Conservation (phyloP, 805 yeast species). For the Saturnispora mendoncae region DNA sequence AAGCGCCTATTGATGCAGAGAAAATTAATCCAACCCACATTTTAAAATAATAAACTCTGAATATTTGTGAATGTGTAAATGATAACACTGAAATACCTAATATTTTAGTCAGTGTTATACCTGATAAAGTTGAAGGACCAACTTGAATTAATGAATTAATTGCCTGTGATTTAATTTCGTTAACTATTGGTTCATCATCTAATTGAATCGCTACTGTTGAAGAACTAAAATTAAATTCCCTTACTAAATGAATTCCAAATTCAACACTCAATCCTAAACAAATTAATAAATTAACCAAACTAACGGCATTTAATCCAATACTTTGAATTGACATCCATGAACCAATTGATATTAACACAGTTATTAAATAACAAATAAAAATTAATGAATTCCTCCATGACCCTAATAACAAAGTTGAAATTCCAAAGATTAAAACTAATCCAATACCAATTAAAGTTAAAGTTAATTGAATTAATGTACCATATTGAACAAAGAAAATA, state of each 20-base stretch:
- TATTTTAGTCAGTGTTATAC: slow-evolving; percentile 81
- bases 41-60: slow-evolving; percentile 84
- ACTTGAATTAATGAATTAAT: slow-evolving; percentile 60
- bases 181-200: not conserved
- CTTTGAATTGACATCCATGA: slow-evolving; percentile 72
- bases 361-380: slow-evolving; percentile 47
- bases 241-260: slow-evolving; percentile 79
- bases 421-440: slow-evolving; percentile 36
- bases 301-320: slow-evolving; percentile 78
- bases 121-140: slow-evolving; percentile 88
- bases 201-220: slow-evolving; percentile 9
- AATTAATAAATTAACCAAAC: slow-evolving; percentile 82
- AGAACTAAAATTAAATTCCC: slow-evolving; percentile 49
- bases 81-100: slow-evolving; percentile 84
- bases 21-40: slow-evolving; percentile 85
- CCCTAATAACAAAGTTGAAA: slow-evolving; percentile 56
- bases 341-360: slow-evolving; percentile 64
- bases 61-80: slow-evolving; percentile 78
- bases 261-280: slow-evolving; percentile 92
- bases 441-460: slow-evolving; percentile 47
- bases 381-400: slow-evolving; percentile 51
- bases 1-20: slow-evolving; percentile 70
- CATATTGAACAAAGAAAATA: slow-evolving; percentile 85
- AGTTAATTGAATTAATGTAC: slow-evolving; percentile 52
- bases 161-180: slow-evolving; percentile 25